phyloP scores from a whole-genome alignment of 768 basidiomycete species.

The Pleurotus ostreatus region DNA sequence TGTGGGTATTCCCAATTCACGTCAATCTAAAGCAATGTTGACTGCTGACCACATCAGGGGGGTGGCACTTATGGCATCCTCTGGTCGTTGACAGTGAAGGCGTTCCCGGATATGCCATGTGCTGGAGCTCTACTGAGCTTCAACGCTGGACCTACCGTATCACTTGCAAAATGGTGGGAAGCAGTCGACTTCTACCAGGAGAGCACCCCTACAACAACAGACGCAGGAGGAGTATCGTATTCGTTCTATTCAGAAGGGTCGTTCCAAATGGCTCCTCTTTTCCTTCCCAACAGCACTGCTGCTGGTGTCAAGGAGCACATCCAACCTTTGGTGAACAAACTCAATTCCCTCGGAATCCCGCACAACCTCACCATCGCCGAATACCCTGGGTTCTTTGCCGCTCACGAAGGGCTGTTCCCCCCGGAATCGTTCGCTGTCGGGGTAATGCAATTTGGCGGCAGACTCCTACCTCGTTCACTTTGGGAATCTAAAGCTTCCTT shows the following conservation, averaged over 20 bases:
- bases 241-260: background rate
- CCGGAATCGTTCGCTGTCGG: background rate
- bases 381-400: background rate
- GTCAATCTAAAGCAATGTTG: too few species aligned
- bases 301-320: background rate
- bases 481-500: slow-evolving; percentile 7
- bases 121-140: background rate
- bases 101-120: background rate
- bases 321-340: background rate
- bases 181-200: background rate
- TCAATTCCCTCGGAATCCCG: background rate
- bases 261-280: background rate
- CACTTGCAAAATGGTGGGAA: background rate
- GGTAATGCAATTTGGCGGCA: background rate
- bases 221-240: background rate
- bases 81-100: background rate
- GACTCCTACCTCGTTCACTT: slow-evolving; percentile 8
- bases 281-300: background rate
- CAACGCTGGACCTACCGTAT: background rate
- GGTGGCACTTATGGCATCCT: background rate
- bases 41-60: background rate
- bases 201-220: background rate
- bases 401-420: background rate
- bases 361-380: background rate
- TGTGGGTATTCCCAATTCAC: slow-evolving; percentile 31